phyloP scores from a whole-genome alignment of 1,139 yeast species.

The Maudiozyma humilis region DNA sequence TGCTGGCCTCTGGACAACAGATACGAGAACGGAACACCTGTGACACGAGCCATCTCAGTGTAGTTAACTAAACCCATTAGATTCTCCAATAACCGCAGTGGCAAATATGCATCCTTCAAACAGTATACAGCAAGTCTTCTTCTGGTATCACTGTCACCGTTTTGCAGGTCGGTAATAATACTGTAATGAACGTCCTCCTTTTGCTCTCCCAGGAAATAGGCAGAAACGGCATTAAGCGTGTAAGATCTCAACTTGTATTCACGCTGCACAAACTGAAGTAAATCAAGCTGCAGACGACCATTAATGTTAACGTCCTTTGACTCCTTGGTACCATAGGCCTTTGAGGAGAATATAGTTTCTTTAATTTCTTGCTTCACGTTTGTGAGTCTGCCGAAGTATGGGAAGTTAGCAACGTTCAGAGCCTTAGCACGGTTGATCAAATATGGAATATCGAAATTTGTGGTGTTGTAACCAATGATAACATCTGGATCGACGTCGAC shows the following conservation, averaged over 20 bases:
- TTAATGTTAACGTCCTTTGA: conserved; percentile 86
- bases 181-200: conserved; percentile 98
- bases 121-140: conserved; percentile 94
- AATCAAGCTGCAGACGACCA: conserved; percentile 91
- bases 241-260: conserved; percentile 92
- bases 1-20: conserved; percentile 91
- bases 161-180: conserved; percentile 87
- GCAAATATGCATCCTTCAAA: conserved; percentile 90
- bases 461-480: conserved; percentile 89
- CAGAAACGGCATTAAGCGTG: conserved; percentile 90
- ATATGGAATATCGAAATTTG: conserved; percentile 94
- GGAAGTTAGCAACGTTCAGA: conserved; percentile 57
- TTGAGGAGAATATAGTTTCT: conserved; percentile 80
- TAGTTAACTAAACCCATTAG: conserved; percentile 94
- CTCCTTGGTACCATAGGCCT: conserved; percentile 95
- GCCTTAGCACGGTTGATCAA: conserved; percentile 79
- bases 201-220: conserved; percentile 89
- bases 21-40: conserved; percentile 95
- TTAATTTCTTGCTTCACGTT: conserved; percentile 65
- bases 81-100: conserved; percentile 78
- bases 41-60: conserved; percentile 98
- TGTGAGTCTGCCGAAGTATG: conserved; percentile 75
- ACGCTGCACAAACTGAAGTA: conserved; percentile 86
- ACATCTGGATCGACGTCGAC: conserved; percentile 88
- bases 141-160: conserved; percentile 87